Evolutionary conservation across 106 monocot genomes (phyloP).

Genomic region (Acorus gramineus): DNA sequence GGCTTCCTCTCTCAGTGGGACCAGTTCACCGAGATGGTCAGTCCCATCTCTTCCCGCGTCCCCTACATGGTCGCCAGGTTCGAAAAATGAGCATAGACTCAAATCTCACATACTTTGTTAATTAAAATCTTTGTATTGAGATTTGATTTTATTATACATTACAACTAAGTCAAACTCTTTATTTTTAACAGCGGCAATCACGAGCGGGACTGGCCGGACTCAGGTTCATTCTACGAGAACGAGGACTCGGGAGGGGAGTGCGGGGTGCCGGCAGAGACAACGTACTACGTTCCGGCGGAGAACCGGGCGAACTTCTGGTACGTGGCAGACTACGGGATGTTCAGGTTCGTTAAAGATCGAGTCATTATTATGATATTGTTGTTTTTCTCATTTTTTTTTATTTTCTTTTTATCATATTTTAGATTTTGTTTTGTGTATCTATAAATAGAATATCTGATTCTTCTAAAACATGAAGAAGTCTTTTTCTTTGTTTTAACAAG

Average conservation of each 20-base stretch:
- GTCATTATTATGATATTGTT: too few relatives aligned
- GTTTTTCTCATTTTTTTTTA: too few relatives aligned
- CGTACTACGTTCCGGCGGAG: conserved; percentile 7
- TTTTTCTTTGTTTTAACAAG: not conserved
- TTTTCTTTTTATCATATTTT: too few relatives aligned
- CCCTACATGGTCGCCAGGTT: conserved; percentile 3
- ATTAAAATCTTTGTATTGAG: too few relatives aligned
- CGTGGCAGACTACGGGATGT: not conserved
- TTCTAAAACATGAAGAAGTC: not conserved
- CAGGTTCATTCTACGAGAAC: conserved; percentile 7
- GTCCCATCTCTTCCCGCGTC: conserved; percentile 2
- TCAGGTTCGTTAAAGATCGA: too few relatives aligned
- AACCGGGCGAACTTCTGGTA: conserved; percentile 10
- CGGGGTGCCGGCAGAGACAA: conserved; percentile 7
- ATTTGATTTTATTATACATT: too few relatives aligned
- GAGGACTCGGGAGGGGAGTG: conserved; percentile 11
- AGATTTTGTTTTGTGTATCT: too few relatives aligned
- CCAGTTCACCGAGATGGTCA: conserved; percentile 12
- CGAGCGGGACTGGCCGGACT: conserved; percentile 8
- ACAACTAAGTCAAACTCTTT: not conserved
- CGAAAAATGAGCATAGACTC: too few relatives aligned
- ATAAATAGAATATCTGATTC: too few relatives aligned
- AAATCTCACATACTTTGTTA: too few relatives aligned
- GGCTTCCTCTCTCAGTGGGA: conserved; percentile 14
- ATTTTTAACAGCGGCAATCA: conserved; percentile 4